Evolutionary conservation across 345 rosid species (phyloP), one percentile per base, ranked within the genome.

Genomic region (Eucalyptus microcorys): DNA sequence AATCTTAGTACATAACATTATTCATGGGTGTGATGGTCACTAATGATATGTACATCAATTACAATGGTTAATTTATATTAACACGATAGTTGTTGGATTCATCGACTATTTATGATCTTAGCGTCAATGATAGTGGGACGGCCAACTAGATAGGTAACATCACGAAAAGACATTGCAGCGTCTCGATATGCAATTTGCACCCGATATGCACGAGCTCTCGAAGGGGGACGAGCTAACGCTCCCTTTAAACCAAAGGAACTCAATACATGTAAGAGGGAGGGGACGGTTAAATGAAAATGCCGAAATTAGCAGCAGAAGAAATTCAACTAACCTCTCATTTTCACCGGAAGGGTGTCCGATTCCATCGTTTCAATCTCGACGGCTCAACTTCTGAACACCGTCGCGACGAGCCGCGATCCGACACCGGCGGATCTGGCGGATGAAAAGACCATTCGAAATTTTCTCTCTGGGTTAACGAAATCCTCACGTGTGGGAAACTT

Each of bases 1-100:
- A 2, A 76, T 76, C 83, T 37, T 10, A 21, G 83, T 10, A 76
- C 45, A 76, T 37, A n/a, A n/a, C 10, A 64, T n/a, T n/a, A n/a
- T 7, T 64, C 10, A 64, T n/a, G 10, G 14, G 2, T n/a, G 40
- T 2, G 19, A 16, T 15, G 5, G 3, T 64, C 0, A 9, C 10
- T 4, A 6, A 76, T 3, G 47, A 76, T 19, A 21, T 21, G 4
- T 21, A 37, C 8, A 2, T 37, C 26, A 5, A 34, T 37, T 22
- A 37, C 3, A 3, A 37, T 10, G 45, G 7, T 71, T 19, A 71
- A 37, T 71, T 0, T 37, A 10, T 19, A 40, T 3, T 10, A 1
- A 37, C 5, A 5, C 1, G 9, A 64, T 64, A n/a, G 10, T 7
- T 5, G 4, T n/a, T 7, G 19, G 21, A 64, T 64, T n/a, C 76